These are phyloP conservation scores for Aspergillus floridensis DNA, from an alignment of 2,329 filamentous ascomycete genomes.

Conservation along the genomic window DNA sequence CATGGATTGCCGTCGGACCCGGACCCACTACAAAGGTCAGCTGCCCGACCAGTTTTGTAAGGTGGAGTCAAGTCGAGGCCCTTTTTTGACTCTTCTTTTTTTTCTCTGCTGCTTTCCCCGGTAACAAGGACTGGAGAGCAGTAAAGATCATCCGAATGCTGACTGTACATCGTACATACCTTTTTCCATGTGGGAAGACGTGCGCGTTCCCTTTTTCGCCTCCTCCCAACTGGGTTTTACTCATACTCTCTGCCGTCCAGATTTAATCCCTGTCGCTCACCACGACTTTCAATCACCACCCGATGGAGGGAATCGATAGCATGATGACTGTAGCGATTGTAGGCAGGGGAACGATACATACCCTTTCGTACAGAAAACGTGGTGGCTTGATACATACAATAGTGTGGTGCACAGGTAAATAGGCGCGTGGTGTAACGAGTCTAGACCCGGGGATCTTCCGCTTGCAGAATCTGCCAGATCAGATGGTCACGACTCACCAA, in stretches of 20 bases:
- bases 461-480: slow-evolving; percentile 25
- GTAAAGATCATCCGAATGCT: neutral
- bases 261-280: neutral
- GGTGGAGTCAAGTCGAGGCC: slow-evolving; percentile 12
- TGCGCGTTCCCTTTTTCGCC: neutral
- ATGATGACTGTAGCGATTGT: neutral
- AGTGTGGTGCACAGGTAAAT: neutral
- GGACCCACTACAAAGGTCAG: slow-evolving; percentile 18
- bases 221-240: neutral
- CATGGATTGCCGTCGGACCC: slow-evolving; percentile 18
- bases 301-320: neutral
- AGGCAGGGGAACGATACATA: neutral
- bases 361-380: neutral
- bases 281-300: neutral
- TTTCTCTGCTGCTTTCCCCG: neutral
- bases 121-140: neutral
- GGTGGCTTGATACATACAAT: slow-evolving; percentile 1
- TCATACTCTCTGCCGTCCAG: neutral
- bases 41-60: slow-evolving; percentile 17
- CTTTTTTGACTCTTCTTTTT: neutral
- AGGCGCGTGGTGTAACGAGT: slow-evolving; percentile 6
- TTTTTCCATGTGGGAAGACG: neutral
- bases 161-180: neutral
- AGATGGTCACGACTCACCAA: slow-evolving; percentile 14
- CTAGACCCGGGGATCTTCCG: slow-evolving; percentile 20